Evolutionary conservation across 2,329 filamentous ascomycete genomes (phyloP), one percentile per base, ranked within the genome.

Genomic region (Microdochium nivale): DNA sequence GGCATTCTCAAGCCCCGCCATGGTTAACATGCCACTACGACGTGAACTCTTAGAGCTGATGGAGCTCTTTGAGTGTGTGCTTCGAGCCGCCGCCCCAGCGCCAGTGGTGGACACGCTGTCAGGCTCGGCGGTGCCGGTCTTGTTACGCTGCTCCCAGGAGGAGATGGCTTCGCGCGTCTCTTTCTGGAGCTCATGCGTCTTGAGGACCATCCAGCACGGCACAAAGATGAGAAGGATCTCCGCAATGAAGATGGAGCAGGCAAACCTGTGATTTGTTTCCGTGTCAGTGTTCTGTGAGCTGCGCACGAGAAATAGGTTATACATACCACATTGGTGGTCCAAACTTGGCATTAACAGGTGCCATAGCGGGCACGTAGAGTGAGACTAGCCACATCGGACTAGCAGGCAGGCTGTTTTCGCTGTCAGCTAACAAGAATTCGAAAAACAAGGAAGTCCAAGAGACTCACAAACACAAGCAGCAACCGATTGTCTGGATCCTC

Each of bases 371-470:
- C 2, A 72, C 71, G 53, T 79, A 74, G 14, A 81, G 67, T 51
- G 80, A 83, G 24, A 83, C 65, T 35, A 87, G 74, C 83, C 83
- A 87, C 69, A 87, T 75, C 0, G 84, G 84, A 9, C 82, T 79
- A 23, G 82, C 83, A 51, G 78, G 82, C 21, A 87, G 73, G 52
- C 80, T 83, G 46, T 47, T 27, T 4, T 7, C n/a, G 19, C 14
- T 33, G 27, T 54, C 47, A 56, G 44, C 14, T 24, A 37, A 30
- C 32, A 43, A 2, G 11, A 21, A 23, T 13, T 21, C 19, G 16
- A n/a, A 11, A 8, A 33, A 14, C 14, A 24, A 25, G 13, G 7
- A 46, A 16, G 21, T 30, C 25, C 24, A 14, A 8, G 43, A 51
- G 24, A 64, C 68, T 53, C 60, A 76, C 73, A 69, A 70, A 32